Conservation (phyloP, 2,329 filamentous ascomycete genomes). For the Hypoxylon sp. region DNA sequence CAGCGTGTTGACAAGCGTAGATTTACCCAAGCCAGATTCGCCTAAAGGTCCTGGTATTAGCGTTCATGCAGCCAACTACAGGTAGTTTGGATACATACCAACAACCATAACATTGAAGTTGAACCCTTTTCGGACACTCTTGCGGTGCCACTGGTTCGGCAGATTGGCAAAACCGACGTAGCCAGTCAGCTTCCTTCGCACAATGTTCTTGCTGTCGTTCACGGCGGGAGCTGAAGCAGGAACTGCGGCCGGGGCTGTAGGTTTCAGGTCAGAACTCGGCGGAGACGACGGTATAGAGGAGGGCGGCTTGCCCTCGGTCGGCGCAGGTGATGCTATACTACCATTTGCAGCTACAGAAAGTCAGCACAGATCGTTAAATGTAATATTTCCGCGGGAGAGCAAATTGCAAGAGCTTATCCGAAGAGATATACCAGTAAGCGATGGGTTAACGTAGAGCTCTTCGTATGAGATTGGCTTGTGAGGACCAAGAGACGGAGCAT, state of each 20-base stretch:
- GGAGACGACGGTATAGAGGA: slow-evolving; percentile 58
- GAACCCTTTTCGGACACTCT: slow-evolving; percentile 99
- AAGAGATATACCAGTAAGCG: slow-evolving; percentile 44
- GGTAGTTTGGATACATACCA: slow-evolving; percentile 70
- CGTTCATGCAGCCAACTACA: background rate
- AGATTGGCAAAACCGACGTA: slow-evolving; percentile 99
- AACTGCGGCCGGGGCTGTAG: slow-evolving; percentile 39
- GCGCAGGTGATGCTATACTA: slow-evolving; percentile 52
- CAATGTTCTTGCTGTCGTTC: slow-evolving; percentile 90
- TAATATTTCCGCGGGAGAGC: slow-evolving; percentile 23
- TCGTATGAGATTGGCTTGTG: slow-evolving; percentile 61
- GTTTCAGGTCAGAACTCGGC: slow-evolving; percentile 52
- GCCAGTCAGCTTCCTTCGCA: slow-evolving; percentile 96
- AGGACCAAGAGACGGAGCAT: slow-evolving; percentile 60
- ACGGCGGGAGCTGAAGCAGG: slow-evolving; percentile 61
- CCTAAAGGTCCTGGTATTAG: slow-evolving; percentile 64
- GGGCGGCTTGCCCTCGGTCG: slow-evolving; percentile 61
- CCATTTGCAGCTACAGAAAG: slow-evolving; percentile 57
- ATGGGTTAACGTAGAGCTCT: slow-evolving; percentile 57
- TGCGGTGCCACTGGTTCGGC: slow-evolving; percentile 99
- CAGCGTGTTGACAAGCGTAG: slow-evolving; percentile 97
- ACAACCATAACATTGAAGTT: slow-evolving; percentile 99
- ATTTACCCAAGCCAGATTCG: slow-evolving; percentile 99
- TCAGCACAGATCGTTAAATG: slow-evolving; percentile 22
- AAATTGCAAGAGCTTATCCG: slow-evolving; percentile 46